Conservation (phyloP, 2,329 filamentous ascomycete genomes). For the Hypoxylon sp. region DNA sequence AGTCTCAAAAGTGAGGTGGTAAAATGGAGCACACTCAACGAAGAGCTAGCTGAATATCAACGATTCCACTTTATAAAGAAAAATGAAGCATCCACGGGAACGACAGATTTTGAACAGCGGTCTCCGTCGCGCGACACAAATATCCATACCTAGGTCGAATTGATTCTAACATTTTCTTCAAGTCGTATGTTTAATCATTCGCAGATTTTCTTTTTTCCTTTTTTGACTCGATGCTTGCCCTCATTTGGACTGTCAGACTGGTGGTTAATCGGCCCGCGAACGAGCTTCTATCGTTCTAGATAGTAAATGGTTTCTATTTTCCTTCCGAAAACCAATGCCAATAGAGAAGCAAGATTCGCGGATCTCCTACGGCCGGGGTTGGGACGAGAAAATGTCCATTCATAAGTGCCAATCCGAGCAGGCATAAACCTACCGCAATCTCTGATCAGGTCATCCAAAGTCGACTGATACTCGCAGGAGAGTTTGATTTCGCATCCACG, state of each 20-base stretch:
- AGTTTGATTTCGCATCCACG: slow-evolving; percentile 12
- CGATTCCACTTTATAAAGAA: slow-evolving; percentile 12
- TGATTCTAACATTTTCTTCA: slow-evolving; percentile 2
- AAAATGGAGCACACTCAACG: not conserved
- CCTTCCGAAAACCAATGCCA: slow-evolving; percentile 8
- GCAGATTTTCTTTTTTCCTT: too few relatives aligned
- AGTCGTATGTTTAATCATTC: slow-evolving; percentile 25
- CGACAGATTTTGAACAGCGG: slow-evolving; percentile 13
- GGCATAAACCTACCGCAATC: slow-evolving; percentile 1
- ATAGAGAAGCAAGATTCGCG: slow-evolving; percentile 31
- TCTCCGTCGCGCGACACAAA: slow-evolving; percentile 4
- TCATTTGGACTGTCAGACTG: slow-evolving; percentile 4
- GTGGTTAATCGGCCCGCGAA: slow-evolving; percentile 28
- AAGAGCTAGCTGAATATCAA: slow-evolving; percentile 7
- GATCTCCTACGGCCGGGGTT: slow-evolving; percentile 38
- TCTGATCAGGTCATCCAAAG: slow-evolving; percentile 27
- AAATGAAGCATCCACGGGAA: slow-evolving; percentile 25
- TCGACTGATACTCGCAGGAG: slow-evolving; percentile 39
- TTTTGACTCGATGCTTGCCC: slow-evolving; percentile 9
- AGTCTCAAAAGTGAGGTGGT: not conserved
- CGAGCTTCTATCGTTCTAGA: slow-evolving; percentile 1
- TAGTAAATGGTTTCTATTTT: slow-evolving; percentile 11
- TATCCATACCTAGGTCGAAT: not conserved
- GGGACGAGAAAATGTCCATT: slow-evolving; percentile 25
- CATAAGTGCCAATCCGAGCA: slow-evolving; percentile 31